These are phyloP conservation scores for Hypoxylon perforatum DNA, from an alignment of 495 filamentous ascomycete species.

Conservation along the genomic window DNA sequence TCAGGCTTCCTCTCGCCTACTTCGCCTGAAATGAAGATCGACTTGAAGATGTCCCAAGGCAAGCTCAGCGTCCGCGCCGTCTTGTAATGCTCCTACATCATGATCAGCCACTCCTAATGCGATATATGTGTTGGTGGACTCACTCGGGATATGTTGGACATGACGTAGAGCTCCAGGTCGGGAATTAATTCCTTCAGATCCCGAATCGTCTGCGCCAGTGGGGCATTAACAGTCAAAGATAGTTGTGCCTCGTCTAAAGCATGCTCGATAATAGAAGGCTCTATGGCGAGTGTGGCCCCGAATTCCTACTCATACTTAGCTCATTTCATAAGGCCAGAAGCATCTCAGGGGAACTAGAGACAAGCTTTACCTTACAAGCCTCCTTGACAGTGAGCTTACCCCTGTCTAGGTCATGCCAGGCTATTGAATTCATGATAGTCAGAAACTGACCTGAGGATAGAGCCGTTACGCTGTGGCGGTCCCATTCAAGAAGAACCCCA, in stretches of 20 bases:
- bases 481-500: constrained; percentile 25
- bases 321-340: not conserved
- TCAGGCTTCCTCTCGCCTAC: constrained; percentile 45
- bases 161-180: constrained; percentile 17
- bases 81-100: constrained; percentile 35
- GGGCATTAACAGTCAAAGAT: constrained; percentile 2
- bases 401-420: constrained; percentile 20
- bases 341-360: not conserved
- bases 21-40: constrained; percentile 23
- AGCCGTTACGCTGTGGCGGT: not conserved
- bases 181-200: constrained; percentile 4
- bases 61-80: constrained; percentile 15
- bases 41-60: constrained; percentile 39
- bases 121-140: not conserved
- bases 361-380: constrained; percentile 14
- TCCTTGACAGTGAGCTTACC: constrained; percentile 7
- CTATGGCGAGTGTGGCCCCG: not conserved
- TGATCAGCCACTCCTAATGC: not conserved
- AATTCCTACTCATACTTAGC: constrained; percentile 10
- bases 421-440: constrained; percentile 6
- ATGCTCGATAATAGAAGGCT: not conserved
- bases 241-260: not conserved
- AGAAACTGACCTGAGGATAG: constrained; percentile 9
- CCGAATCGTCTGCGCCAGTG: not conserved
- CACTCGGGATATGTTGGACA: constrained; percentile 27